Conservation (phyloP, 2,329 filamentous ascomycete species). For the Hypoxylon sp. region DNA sequence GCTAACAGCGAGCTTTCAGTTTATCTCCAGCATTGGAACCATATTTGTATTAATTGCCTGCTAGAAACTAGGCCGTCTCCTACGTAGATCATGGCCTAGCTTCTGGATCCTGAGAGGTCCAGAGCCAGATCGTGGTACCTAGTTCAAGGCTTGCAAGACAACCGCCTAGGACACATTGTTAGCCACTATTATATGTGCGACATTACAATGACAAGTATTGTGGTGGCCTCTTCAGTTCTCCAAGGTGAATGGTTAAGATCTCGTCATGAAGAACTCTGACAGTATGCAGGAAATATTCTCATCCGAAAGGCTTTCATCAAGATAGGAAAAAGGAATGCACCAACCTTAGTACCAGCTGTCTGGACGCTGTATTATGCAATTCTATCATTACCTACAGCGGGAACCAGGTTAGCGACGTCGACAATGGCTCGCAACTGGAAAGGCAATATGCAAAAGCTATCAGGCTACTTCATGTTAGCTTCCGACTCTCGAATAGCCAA, state of each 20-base stretch:
- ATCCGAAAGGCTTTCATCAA: slow-evolving; percentile 55
- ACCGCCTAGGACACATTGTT: background rate
- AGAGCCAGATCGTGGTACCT: too few relatives aligned
- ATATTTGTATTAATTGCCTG: too few relatives aligned
- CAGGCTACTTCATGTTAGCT: slow-evolving; percentile 43
- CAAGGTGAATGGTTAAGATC: slow-evolving; percentile 62
- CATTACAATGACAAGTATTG: background rate
- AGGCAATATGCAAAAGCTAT: slow-evolving; percentile 27
- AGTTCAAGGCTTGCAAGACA: background rate
- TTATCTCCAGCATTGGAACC: too few relatives aligned
- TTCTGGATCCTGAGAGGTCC: background rate
- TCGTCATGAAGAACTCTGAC: slow-evolving; percentile 66
- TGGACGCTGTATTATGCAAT: background rate
- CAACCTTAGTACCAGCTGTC: slow-evolving; percentile 8
- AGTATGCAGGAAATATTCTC: slow-evolving; percentile 54
- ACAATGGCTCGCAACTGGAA: slow-evolving; percentile 1
- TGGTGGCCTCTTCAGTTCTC: slow-evolving; percentile 62
- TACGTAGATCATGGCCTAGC: too few relatives aligned
- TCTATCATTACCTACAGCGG: slow-evolving; percentile 32
- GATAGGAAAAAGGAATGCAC: slow-evolving; percentile 19
- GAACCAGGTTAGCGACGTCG: slow-evolving; percentile 26
- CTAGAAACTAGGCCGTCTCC: too few relatives aligned
- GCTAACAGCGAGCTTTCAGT: too few relatives aligned
- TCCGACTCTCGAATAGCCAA: background rate
- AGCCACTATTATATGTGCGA: background rate